Evolutionary conservation across 1,139 yeast species (phyloP), one percentile per base, ranked within the genome.

Genomic region (Torulaspora pretoriensis): DNA sequence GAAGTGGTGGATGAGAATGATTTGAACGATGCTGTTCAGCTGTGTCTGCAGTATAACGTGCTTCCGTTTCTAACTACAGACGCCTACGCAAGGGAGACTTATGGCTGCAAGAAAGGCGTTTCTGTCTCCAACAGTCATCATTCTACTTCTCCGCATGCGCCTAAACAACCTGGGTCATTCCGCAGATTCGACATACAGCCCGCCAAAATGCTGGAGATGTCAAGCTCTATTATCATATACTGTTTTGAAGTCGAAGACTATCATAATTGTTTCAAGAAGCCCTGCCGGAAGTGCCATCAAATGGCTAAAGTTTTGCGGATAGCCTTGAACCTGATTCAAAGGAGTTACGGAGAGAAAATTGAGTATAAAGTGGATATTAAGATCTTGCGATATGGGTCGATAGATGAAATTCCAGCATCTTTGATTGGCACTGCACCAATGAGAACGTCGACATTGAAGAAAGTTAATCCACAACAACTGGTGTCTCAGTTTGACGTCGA

Each of bases 181-280:
- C 54, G 68, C 38, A 54, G 67, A 31, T 64, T 64, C 44, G 67
- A 64, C 46, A 46, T 64, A 23, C 68, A 64, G 46, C 52, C 60
- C 13, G 54, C 65, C 6, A 61, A 61, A 37, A 56, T 55, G 49
- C 34, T 64, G 3, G 63, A 63, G 41, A 36, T 63, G 37, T 53
- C 65, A 3, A 45, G 56, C 8, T 53, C 51, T 14, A 48, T 55
- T 12, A 49, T 61, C 2, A 34, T 63, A 4, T 64, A 64, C 43
- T 63, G 68, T 38, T 46, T 59, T 31, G 52, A 55, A 29, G 42
- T 38, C 2, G 25, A 40, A 13, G 43, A 43, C 16, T 42, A 31
- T 23, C 45, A 46, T 25, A 35, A 35, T 8, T 30, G 36, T 29
- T 35, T 43, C n/a, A 43, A 45, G 17, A 29, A 31, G 12, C 45